phyloP scores from a whole-genome alignment of 2,329 filamentous ascomycete species.

The Orbilia quercus region DNA sequence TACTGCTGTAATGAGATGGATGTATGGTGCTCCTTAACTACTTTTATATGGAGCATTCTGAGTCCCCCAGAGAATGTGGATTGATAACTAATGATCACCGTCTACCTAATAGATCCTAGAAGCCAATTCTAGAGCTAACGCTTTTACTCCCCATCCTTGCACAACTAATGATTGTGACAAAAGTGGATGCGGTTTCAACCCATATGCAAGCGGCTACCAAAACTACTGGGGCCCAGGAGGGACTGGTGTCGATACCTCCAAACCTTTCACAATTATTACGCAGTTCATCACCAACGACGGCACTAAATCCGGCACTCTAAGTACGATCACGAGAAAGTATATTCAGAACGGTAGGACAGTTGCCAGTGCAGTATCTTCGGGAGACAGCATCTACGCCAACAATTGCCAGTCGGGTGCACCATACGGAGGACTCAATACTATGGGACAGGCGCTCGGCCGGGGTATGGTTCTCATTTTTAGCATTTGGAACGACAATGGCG shows the following conservation, averaged over 20 bases:
- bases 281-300: constrained; percentile 56
- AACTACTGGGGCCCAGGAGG: constrained; percentile 58
- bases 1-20: constrained; percentile 70
- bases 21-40: constrained; percentile 61
- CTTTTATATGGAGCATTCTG: no score
- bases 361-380: constrained; percentile 23
- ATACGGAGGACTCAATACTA: constrained; percentile 64
- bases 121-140: constrained; percentile 56
- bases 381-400: constrained; percentile 32
- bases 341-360: constrained; percentile 47
- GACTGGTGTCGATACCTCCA: constrained; percentile 56
- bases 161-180: constrained; percentile 35
- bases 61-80: no score
- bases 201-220: constrained; percentile 46
- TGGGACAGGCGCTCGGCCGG: constrained; percentile 66
- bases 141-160: constrained; percentile 58
- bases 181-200: constrained; percentile 54
- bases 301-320: constrained; percentile 13
- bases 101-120: constrained; percentile 57
- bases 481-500: constrained; percentile 69
- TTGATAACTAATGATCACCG: no score
- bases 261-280: constrained; percentile 55
- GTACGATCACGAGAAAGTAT: constrained; percentile 46
- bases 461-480: constrained; percentile 69
- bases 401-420: constrained; percentile 31